phyloP scores from a whole-genome alignment of 331 rosid species.

The Acacia concinna region DNA sequence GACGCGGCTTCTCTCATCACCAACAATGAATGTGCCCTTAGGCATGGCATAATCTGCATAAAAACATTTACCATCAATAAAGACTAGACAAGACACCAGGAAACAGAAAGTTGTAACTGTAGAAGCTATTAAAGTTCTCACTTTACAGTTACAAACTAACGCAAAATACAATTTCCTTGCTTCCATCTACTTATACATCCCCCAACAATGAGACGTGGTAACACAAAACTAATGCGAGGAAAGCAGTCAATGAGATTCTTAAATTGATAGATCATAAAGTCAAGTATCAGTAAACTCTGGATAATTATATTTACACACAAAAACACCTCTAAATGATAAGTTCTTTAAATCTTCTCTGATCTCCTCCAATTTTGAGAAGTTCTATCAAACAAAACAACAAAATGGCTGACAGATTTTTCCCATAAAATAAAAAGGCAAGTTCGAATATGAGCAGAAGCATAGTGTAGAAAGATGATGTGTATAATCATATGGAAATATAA shows the following conservation, averaged over 20 bases:
- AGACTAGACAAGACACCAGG: slow-evolving; percentile 22
- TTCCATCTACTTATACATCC: slow-evolving; percentile 5
- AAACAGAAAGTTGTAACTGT: neutral
- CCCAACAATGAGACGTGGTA: slow-evolving; percentile 15
- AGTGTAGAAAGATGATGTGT: neutral
- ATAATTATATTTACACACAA: neutral
- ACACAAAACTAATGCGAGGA: neutral
- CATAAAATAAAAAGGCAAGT: slow-evolving; percentile 9
- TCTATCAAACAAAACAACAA: neutral
- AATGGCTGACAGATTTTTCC: slow-evolving; percentile 11
- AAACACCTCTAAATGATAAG: neutral
- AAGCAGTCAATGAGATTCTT: slow-evolving; percentile 13
- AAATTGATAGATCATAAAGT: neutral
- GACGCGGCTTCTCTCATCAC: slow-evolving; percentile 64
- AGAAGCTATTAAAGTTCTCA: slow-evolving; percentile 13
- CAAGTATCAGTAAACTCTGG: neutral
- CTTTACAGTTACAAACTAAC: slow-evolving; percentile 16
- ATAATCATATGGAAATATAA: neutral
- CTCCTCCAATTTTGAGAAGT: neutral
- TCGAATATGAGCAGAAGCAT: neutral
- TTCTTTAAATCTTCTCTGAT: neutral
- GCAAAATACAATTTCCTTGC: neutral
- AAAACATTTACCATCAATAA: slow-evolving; percentile 20
- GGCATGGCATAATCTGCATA: slow-evolving; percentile 77
- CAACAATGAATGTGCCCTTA: slow-evolving; percentile 66